Evolutionary conservation across 2,329 filamentous ascomycete species (phyloP).

Genomic region (Diaporthe ilicicola): DNA sequence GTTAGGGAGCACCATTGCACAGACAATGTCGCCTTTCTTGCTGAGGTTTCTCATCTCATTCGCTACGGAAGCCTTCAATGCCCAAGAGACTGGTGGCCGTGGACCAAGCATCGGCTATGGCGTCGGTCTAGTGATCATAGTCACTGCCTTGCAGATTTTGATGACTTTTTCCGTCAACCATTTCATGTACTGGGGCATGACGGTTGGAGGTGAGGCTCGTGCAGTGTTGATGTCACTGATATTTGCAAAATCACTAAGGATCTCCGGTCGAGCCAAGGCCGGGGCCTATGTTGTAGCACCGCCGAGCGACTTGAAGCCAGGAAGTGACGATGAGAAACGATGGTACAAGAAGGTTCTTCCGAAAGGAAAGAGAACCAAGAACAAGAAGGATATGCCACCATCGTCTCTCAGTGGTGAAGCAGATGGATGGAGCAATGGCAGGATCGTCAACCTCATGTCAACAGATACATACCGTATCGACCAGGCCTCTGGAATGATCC

Average conservation of each 20-base stretch:
- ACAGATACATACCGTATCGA: conserved; percentile 94
- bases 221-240: conserved; percentile 85
- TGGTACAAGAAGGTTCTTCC: conserved; percentile 55
- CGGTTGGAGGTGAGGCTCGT: conserved; percentile 84
- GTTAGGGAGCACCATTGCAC: conserved; percentile 73
- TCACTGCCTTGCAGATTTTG: conserved; percentile 84
- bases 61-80: conserved; percentile 79
- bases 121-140: conserved; percentile 83
- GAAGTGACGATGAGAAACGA: conserved; percentile 49
- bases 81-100: conserved; percentile 57
- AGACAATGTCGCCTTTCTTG: conserved; percentile 85
- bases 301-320: conserved; percentile 42
- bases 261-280: conserved; percentile 88
- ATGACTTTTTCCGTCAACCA: conserved; percentile 87
- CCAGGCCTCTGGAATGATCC: conserved; percentile 86
- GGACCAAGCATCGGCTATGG: conserved; percentile 77
- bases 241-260: conserved; percentile 90
- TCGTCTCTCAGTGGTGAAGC: conserved; percentile 69
- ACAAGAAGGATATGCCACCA: conserved; percentile 38
- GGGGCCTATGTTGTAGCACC: conserved; percentile 62
- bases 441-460: conserved; percentile 92
- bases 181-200: conserved; percentile 92
- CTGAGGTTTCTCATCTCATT: conserved; percentile 89
- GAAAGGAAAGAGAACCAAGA: conserved; percentile 45
- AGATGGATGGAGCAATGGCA: conserved; percentile 89